phyloP scores from a whole-genome alignment of 345 rosid genomes.

The Lepidium africanum region DNA sequence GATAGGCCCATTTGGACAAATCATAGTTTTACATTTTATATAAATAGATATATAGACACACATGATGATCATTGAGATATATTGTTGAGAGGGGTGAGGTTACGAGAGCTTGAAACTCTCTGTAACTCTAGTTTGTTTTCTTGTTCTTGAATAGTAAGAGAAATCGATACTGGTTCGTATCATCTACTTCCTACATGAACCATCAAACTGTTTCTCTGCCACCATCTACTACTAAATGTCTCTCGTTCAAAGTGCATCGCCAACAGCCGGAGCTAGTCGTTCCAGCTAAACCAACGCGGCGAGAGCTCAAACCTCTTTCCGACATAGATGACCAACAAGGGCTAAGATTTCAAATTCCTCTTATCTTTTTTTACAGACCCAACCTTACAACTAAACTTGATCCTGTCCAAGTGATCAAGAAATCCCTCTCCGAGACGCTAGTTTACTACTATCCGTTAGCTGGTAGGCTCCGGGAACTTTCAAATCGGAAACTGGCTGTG shows the following conservation, averaged over 20 bases:
- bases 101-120: no score
- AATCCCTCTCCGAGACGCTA: constrained; percentile 35
- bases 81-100: no score
- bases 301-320: constrained; percentile 29
- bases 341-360: constrained; percentile 24
- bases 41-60: no score
- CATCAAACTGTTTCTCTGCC: neutral
- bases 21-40: no score
- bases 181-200: neutral
- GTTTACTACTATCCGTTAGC: constrained; percentile 51
- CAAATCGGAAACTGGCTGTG: constrained; percentile 42
- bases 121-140: no score
- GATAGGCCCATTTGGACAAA: no score
- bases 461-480: constrained; percentile 42
- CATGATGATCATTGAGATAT: no score
- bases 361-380: constrained; percentile 21
- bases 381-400: constrained; percentile 27
- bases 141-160: no score
- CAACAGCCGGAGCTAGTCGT: constrained; percentile 21
- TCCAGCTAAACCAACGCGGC: constrained; percentile 34
- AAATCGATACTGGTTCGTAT: no score
- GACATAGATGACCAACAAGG: constrained; percentile 40
- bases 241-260: constrained; percentile 27
- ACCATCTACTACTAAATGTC: neutral
- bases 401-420: constrained; percentile 33